Conservation (phyloP, 2,329 filamentous ascomycete genomes). For the Microsporum audouinii region DNA sequence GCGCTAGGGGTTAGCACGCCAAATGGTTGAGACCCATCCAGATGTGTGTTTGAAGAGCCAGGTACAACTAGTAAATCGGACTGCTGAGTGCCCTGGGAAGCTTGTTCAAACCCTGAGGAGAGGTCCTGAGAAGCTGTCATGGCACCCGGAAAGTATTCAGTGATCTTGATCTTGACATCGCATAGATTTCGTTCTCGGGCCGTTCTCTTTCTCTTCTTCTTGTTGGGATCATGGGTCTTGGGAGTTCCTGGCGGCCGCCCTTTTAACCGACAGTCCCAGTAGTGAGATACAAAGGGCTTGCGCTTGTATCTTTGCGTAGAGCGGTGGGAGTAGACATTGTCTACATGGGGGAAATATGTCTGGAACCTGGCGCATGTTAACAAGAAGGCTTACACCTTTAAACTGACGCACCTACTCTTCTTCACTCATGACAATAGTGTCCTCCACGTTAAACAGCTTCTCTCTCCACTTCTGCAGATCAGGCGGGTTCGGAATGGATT, state of each 20-base stretch:
- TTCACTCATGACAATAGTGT: constrained; percentile 58
- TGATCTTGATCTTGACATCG: constrained; percentile 79
- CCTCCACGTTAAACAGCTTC: constrained; percentile 63
- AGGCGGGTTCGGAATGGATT: constrained; percentile 54
- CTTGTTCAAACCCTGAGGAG: constrained; percentile 20
- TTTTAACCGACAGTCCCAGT: constrained; percentile 75
- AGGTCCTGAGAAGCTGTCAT: constrained; percentile 22
- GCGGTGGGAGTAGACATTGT: constrained; percentile 75
- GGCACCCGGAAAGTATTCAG: constrained; percentile 57
- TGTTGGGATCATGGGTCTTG: constrained; percentile 67
- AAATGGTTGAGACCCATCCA: constrained; percentile 25
- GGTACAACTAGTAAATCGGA: constrained; percentile 1
- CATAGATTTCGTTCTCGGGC: constrained; percentile 69
- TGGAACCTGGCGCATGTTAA: constrained; percentile 47
- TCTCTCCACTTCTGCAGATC: constrained; percentile 58
- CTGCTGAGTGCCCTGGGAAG: constrained; percentile 16
- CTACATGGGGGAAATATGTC: constrained; percentile 71
- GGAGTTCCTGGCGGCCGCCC: constrained; percentile 66
- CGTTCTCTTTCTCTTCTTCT: constrained; percentile 68
- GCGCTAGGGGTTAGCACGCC: constrained; percentile 34
- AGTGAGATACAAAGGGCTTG: constrained; percentile 71
- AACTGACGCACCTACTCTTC: constrained; percentile 48
- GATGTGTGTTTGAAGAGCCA: constrained; percentile 21
- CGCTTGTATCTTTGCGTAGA: constrained; percentile 72
- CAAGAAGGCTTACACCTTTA: not conserved